phyloP scores from a whole-genome alignment of 2,329 filamentous ascomycete species.

The Apiospora koreana region DNA sequence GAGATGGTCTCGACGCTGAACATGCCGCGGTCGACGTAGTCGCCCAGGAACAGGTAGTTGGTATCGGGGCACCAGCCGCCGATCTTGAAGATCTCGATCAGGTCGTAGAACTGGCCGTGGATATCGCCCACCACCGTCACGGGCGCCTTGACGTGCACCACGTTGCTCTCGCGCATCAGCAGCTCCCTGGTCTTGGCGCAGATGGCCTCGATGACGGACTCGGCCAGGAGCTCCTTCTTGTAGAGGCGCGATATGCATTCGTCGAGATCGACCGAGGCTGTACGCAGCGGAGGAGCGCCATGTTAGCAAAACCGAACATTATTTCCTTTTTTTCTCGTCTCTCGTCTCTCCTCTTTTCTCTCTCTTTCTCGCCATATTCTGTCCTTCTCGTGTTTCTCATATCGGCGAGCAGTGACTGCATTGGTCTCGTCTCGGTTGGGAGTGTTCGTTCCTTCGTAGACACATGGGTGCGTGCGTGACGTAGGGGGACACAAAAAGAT shows the following conservation, averaged over 20 bases:
- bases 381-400: no score
- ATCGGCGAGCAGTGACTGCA: background rate
- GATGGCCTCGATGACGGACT: constrained; percentile 98
- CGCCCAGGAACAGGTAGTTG: constrained; percentile 98
- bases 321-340: background rate
- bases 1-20: constrained; percentile 99
- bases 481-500: constrained; percentile 1
- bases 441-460: background rate
- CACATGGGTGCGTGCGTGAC: background rate
- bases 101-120: constrained; percentile 97
- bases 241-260: constrained; percentile 97
- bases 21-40: constrained; percentile 97
- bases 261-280: constrained; percentile 95
- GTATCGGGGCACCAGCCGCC: constrained; percentile 97
- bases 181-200: constrained; percentile 99
- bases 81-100: constrained; percentile 99
- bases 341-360: background rate
- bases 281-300: background rate
- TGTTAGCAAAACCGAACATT: background rate
- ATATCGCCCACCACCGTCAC: constrained; percentile 98
- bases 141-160: constrained; percentile 92
- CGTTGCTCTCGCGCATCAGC: constrained; percentile 99
- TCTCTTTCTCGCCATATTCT: background rate
- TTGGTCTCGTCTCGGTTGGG: background rate
- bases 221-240: constrained; percentile 93